Conservation (phyloP, 2,329 filamentous ascomycete genomes). For the Trichoderma sp. region DNA sequence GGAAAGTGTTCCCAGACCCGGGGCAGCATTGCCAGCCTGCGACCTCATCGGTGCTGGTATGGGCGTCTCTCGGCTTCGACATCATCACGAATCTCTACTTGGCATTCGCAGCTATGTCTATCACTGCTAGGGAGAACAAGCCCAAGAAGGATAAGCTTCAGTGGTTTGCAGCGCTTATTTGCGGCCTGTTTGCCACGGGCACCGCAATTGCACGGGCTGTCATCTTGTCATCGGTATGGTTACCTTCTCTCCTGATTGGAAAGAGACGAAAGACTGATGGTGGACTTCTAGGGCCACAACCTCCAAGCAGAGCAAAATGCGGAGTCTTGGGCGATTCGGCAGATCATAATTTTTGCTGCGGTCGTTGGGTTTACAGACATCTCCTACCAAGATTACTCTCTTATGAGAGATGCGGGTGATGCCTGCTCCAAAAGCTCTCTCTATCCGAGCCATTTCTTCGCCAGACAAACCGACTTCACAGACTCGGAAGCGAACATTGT, state of each 20-base stretch:
- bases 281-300: background rate
- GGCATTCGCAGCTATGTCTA: conserved; percentile 2
- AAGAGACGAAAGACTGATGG: background rate
- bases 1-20: conserved; percentile 18
- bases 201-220: conserved; percentile 17
- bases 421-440: background rate
- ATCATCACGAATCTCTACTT: conserved; percentile 19
- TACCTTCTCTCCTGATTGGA: background rate
- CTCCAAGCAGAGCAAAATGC: background rate
- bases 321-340: conserved; percentile 18
- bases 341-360: conserved; percentile 9
- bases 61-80: conserved; percentile 26
- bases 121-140: background rate
- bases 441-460: background rate
- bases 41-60: conserved; percentile 25
- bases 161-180: conserved; percentile 2
- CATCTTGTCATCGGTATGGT: conserved; percentile 14
- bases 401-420: background rate
- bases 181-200: conserved; percentile 7
- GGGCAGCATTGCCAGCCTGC: conserved; percentile 23
- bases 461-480: background rate
- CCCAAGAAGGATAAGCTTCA: background rate
- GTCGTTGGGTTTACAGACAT: background rate
- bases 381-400: background rate
- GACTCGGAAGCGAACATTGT: conserved; percentile 13